Base-by-base conservation (phyloP, 2,329 filamentous ascomycete species). In the Penicillium palitans region DNA sequence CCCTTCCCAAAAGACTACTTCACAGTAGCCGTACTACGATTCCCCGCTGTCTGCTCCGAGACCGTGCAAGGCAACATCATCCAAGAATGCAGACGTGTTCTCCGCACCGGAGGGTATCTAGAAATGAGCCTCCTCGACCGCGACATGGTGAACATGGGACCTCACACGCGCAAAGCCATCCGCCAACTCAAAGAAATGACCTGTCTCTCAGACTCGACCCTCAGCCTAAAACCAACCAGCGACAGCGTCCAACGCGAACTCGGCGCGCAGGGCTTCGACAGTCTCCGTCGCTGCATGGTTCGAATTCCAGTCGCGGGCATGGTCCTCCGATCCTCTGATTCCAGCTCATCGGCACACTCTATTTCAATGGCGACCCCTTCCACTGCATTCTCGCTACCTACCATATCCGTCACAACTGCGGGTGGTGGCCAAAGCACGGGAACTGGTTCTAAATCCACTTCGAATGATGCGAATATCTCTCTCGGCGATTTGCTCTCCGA, bases 401-500 rank as follows among this genome's bases (percentile, higher is more conserved):
- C 70, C 12, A 62, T 62, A 35, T 66, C 72, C 8, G 65, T 67
- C 15, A 66, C 57, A n/a, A 62, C 61, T 4, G 53, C 59, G 9
- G 58, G 64, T 40, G 57, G 50, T 21, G 62, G 48, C 44, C 51
- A 69, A 57, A 52, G 52, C 39, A 65, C 41, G 15, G 29, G 44
- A 17, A 48, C 56, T 10, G 21, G 55, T 25, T 62, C 54, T 31
- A 74, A 73, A 50, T 68, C 70, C 5, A 69, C 72, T 6, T 76
- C 73, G 3, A 74, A 76, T 25, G 73, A 77, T 27, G 68, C 69
- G 6, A 76, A 78, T 40, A 62, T 78, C 15, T 78, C 77, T 5
- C 78, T 92, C 1, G 86, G 87, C 1, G 89, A 92, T 68, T 86
- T 91, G 77, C 88, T 91, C 75, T 86, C 83, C 31, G 87, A 91